Evolutionary conservation across 306 rosid genomes (phyloP).

Genomic region (Cicer yamashitae): DNA sequence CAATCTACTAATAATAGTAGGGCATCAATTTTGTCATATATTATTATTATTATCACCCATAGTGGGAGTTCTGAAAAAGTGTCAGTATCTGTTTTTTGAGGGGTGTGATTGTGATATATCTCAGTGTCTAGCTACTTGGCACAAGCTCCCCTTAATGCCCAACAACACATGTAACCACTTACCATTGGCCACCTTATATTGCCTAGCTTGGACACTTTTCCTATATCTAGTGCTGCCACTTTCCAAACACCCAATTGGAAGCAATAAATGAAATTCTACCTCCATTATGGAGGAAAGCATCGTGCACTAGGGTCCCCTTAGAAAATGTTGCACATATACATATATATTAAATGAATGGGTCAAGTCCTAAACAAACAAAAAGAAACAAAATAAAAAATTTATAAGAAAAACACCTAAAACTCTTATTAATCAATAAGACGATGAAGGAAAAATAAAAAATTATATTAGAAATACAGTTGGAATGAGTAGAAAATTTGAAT

Average conservation of each 20-base stretch:
- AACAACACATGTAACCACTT: slow-evolving; percentile 43
- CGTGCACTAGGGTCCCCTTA: background rate
- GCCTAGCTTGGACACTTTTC: slow-evolving; percentile 31
- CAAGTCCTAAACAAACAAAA: no score
- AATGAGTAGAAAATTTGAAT: no score
- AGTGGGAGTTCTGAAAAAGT: slow-evolving; percentile 42
- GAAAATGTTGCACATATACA: background rate
- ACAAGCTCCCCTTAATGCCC: slow-evolving; percentile 45
- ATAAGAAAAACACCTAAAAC: no score
- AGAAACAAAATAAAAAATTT: no score
- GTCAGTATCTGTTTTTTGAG: slow-evolving; percentile 25
- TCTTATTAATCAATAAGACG: no score
- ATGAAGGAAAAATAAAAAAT: no score
- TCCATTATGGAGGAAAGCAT: slow-evolving; percentile 43
- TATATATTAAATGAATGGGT: no score
- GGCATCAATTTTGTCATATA: slow-evolving; percentile 7
- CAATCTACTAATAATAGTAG: slow-evolving; percentile 37
- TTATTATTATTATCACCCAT: slow-evolving; percentile 20
- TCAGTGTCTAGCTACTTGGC: slow-evolving; percentile 39
- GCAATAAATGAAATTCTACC: slow-evolving; percentile 45
- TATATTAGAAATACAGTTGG: no score
- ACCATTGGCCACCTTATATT: slow-evolving; percentile 33
- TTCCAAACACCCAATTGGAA: slow-evolving; percentile 46
- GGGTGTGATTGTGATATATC: slow-evolving; percentile 46
- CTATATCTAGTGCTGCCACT: slow-evolving; percentile 39